Evolutionary conservation across 257 asterid species (phyloP).

Genomic region (Solanum verrucosum): DNA sequence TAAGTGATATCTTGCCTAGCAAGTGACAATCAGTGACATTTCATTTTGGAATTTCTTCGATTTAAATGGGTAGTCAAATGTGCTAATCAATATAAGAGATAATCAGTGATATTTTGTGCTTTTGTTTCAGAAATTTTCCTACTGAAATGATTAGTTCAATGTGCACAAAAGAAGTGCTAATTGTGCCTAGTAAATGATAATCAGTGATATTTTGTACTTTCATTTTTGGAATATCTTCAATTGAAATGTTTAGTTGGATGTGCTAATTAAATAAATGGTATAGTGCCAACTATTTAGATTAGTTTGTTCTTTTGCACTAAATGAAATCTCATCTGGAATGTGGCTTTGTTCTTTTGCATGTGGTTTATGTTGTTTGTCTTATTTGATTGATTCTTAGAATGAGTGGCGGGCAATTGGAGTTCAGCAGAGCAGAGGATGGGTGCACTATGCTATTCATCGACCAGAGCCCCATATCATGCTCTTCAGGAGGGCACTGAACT

Average conservation of each 20-base stretch:
- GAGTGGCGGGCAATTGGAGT: conserved; percentile 97
- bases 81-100: neutral
- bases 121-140: neutral
- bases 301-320: neutral
- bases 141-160: neutral
- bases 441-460: conserved; percentile 86
- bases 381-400: conserved; percentile 24
- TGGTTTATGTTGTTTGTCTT: neutral
- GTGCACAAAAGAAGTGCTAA: neutral
- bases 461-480: conserved; percentile 99
- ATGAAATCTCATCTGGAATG: neutral
- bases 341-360: neutral
- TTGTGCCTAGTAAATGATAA: neutral
- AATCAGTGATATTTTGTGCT: neutral
- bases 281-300: neutral
- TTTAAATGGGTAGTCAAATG: neutral
- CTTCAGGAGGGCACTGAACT: conserved; percentile 89
- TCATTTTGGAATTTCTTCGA: neutral
- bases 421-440: conserved; percentile 98
- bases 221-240: neutral
- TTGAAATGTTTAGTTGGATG: neutral
- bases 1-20: neutral
- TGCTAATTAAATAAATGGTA: neutral
- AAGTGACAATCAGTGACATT: neutral
- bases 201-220: neutral